A percentile compares a stretch with the other conserved stretches of the same genome.
Conservation (phyloP, 2,329 filamentous ascomycete genomes). For the Aspergillus pseudonomiae region DNA sequence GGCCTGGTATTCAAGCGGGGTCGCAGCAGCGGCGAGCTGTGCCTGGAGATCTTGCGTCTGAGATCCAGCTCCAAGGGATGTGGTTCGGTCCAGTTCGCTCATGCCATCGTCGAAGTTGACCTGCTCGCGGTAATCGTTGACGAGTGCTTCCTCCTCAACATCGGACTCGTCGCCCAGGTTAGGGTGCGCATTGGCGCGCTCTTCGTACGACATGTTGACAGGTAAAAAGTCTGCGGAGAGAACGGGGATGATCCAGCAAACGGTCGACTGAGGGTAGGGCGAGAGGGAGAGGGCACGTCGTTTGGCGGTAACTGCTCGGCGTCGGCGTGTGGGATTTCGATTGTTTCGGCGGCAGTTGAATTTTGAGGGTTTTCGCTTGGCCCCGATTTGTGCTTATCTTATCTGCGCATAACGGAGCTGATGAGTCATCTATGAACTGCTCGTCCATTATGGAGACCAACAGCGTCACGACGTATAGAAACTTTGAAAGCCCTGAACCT, state of each 20-base stretch:
- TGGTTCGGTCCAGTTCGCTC: slow-evolving; percentile 77
- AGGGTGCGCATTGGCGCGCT: slow-evolving; percentile 46
- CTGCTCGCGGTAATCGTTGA: slow-evolving; percentile 94
- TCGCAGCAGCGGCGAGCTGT: slow-evolving; percentile 85
- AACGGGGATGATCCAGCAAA: slow-evolving; percentile 17
- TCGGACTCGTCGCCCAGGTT: slow-evolving; percentile 78
- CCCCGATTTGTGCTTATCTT: slow-evolving; percentile 49
- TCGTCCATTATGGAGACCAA: not conserved
- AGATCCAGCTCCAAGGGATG: slow-evolving; percentile 68
- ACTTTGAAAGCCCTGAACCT: too few species aligned
- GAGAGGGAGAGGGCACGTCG: slow-evolving; percentile 28
- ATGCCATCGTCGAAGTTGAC: slow-evolving; percentile 89
- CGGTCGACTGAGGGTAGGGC: slow-evolving; percentile 25
- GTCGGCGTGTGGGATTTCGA: slow-evolving; percentile 42
- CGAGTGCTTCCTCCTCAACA: slow-evolving; percentile 92
- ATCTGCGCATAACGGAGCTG: slow-evolving; percentile 35
- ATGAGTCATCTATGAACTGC: slow-evolving; percentile 36
- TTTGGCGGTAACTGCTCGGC: slow-evolving; percentile 28
- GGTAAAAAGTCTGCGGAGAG: slow-evolving; percentile 17
- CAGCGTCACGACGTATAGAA: too few species aligned
- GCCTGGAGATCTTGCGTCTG: slow-evolving; percentile 91
- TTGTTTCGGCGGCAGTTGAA: slow-evolving; percentile 39
- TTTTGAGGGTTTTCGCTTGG: slow-evolving; percentile 52
- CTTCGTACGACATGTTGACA: slow-evolving; percentile 49
- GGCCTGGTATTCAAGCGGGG: slow-evolving; percentile 93